Base-by-base conservation (phyloP, 805 yeast genomes). In the Candida xyloterini region DNA sequence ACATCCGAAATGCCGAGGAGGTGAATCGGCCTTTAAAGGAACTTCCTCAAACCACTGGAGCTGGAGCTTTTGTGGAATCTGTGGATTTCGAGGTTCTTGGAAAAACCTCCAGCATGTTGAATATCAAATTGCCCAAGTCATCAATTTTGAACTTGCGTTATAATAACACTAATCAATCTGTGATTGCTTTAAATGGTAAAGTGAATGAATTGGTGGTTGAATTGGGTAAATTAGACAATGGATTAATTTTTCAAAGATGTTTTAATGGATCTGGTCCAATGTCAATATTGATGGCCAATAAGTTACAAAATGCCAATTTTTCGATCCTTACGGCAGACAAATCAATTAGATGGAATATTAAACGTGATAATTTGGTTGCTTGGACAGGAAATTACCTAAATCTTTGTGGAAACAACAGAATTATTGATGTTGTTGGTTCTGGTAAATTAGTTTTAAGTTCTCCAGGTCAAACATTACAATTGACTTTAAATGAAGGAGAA, bases 121-220 rank as follows among this genome's bases (percentile, higher is more conserved):
- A 66, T 43, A 65, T 74, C 30, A 65, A 63, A 28, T 44, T 74
- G 23, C 79, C 79, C 2, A 60, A 66, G 22, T 61, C 70, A 4
- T 58, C 72, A 1, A 59, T 57, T 15, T 44, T 71, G 28, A 62
- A 64, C 43, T 40, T 64, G 14, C 54, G 68, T 30, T 61, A 57
- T 40, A 62, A 60, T 44, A 64, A 66, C 34, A 50, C 61, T 11
- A 61, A 64, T 33, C 71, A 71, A 14, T 56, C 66, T 4, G 53
- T 73, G 25, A 53, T 73, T 10, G 76, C 73, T 1, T 53, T 72
- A 35, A 70, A 71, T 53, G 78, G 78, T 1, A 61, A 68, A 32
- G 40, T 67, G 6, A 38, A 50, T 13, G 55, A 56, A 11, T 36
- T 68, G 33, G 47, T 51, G 15, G 57, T 53, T 7, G 64, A 62